Conservation (phyloP, 768 basidiomycete genomes). For the Lyophyllum decastes region DNA sequence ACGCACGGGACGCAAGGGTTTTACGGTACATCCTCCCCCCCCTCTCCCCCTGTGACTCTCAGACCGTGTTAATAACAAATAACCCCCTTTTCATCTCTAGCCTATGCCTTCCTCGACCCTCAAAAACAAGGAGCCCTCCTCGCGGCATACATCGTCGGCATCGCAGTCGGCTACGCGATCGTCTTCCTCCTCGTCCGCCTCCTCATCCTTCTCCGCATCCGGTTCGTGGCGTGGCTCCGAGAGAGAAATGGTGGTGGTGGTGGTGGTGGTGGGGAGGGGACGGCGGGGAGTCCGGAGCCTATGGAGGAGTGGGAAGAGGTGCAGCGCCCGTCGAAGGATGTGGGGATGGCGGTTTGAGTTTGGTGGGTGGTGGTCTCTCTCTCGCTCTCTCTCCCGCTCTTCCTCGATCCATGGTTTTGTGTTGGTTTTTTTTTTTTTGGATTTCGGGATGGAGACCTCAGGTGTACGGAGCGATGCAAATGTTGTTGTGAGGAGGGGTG, state of each 20-base stretch:
- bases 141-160: constrained; percentile 65
- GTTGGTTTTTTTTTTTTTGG: too few species aligned
- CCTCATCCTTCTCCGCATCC: constrained; percentile 38
- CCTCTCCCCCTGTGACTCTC: not conserved
- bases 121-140: constrained; percentile 38
- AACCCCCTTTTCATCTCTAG: constrained; percentile 30
- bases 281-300: constrained; percentile 16
- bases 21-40: constrained; percentile 49
- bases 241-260: constrained; percentile 13
- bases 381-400: too few species aligned
- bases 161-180: constrained; percentile 49
- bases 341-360: not conserved
- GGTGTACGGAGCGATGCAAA: not conserved
- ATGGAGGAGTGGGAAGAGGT: constrained; percentile 51
- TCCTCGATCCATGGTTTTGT: too few species aligned
- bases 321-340: constrained; percentile 19
- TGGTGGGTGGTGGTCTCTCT: too few species aligned
- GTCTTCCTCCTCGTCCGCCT: constrained; percentile 52
- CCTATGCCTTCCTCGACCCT: constrained; percentile 69
- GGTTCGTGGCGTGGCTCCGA: constrained; percentile 23
- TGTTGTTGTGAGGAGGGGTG: not conserved
- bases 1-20: constrained; percentile 60
- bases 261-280: too few species aligned
- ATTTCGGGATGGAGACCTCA: not conserved
- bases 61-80: not conserved